Base-by-base conservation (phyloP, 768 basidiomycete genomes). In the Leucocoprinus sp. region DNA sequence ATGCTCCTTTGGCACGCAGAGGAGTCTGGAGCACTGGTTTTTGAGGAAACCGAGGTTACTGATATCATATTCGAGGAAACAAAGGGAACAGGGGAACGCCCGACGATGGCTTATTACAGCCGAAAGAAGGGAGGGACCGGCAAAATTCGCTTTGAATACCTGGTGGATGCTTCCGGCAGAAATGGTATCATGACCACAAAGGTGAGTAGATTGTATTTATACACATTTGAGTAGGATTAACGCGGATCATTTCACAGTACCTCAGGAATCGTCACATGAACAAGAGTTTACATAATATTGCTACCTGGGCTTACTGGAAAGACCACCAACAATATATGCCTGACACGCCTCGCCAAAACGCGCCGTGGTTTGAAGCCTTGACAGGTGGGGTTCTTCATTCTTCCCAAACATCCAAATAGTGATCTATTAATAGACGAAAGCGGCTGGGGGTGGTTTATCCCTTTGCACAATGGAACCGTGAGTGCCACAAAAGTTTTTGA, bases 391-490 rank as follows among this genome's bases (percentile, higher is more conserved):
- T 14, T 23, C 33, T 5, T 27, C 42, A 17, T 42, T 29, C 31
- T 22, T 36, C 17, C 17, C 12, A 11, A 11, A 42, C 21, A 37
- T n/a, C 14, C 22, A 14, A 7, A 4, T 29, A 26, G 35, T 39
- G 21, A 45, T 22, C 18, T 12, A 19, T 26, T 21, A 24, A 22
- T 51, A 74, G 75, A 75, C 35, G 71, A 75, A 50, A 66, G 67
- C 17, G 75, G 76, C 5, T 77, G 76, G 75, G 67, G 64, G n/a
- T 77, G 76, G 76, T 75, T 73, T 48, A 78, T 78, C 36, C 76
- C 75, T 2, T 64, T 77, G 12, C 64, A 70, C 49, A 64, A 69
- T 33, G 69, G 68, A 17, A 62, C 68, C 5, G 54, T 54, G 34
- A 34, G 52, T 36, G 5, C 24, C 17, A 14, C 2, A 14, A 14